phyloP scores from a whole-genome alignment of 169 alveolate genomes.

The Theileria parva region DNA sequence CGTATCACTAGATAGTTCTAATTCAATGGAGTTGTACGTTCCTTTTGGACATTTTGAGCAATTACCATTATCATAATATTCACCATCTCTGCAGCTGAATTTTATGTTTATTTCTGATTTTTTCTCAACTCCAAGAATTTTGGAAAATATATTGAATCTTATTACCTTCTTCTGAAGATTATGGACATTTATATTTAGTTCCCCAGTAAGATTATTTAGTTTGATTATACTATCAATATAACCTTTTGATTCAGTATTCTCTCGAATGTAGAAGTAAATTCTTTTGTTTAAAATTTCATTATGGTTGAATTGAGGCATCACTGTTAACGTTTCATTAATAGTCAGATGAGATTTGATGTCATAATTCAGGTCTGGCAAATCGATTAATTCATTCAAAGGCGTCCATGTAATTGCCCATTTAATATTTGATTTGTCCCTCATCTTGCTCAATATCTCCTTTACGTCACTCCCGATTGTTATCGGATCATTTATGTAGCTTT shows the following conservation, averaged over 20 bases:
- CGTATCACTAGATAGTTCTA: conserved; percentile 2
- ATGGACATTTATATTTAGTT: conserved; percentile 25
- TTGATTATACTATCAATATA: conserved; percentile 13
- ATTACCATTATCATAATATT: conserved; percentile 38
- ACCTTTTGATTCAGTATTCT: conserved; percentile 2
- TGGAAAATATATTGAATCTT: conserved; percentile 26
- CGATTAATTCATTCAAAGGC: background rate
- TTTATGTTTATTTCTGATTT: conserved; percentile 16
- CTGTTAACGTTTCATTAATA: background rate
- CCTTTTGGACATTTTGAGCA: conserved; percentile 79
- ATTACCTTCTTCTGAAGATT: conserved; percentile 14
- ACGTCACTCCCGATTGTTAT: background rate
- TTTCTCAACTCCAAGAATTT: conserved; percentile 34
- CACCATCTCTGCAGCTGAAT: conserved; percentile 75
- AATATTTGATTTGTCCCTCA: background rate
- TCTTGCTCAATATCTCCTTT: conserved; percentile 1
- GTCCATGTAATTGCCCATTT: conserved; percentile 43
- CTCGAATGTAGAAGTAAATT: background rate
- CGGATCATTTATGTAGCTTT: background rate
- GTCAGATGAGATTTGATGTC: background rate
- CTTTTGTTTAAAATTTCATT: background rate
- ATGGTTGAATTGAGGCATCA: conserved; percentile 4
- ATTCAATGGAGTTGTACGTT: conserved; percentile 51
- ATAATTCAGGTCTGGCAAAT: conserved; percentile 16
- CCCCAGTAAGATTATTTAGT: conserved; percentile 1